phyloP scores from a whole-genome alignment of 73 alveolate genomes.

The Blepharisma japonicum region DNA sequence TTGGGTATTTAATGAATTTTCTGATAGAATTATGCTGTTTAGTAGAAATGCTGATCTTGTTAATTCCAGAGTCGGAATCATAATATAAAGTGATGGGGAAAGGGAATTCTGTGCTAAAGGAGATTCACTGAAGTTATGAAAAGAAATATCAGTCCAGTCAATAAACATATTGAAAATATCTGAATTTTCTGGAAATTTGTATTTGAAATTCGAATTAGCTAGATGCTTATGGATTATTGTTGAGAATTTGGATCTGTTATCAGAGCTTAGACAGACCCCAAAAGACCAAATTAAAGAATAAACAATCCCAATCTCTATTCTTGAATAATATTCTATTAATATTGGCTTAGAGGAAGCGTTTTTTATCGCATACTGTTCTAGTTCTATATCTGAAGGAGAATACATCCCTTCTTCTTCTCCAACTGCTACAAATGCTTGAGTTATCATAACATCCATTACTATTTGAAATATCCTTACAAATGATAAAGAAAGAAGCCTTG shows the following conservation, averaged over 20 bases:
- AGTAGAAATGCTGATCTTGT: background rate
- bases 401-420: constrained; percentile 23
- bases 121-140: background rate
- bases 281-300: constrained; percentile 1
- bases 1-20: background rate
- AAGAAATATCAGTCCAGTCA: constrained; percentile 13
- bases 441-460: background rate
- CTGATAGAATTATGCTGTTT: background rate
- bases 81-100: background rate
- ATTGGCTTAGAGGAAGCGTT: background rate
- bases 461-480: background rate
- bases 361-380: constrained; percentile 6
- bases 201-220: background rate
- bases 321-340: background rate
- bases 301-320: background rate
- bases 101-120: background rate
- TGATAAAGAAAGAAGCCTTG: background rate
- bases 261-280: background rate
- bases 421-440: background rate
- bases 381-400: background rate
- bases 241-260: background rate
- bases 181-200: background rate
- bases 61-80: background rate
- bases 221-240: background rate
- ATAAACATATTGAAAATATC: background rate